These are phyloP conservation scores for Aspergillus japonicus DNA, from an alignment of 2,329 filamentous ascomycete genomes.

Conservation along the genomic window DNA sequence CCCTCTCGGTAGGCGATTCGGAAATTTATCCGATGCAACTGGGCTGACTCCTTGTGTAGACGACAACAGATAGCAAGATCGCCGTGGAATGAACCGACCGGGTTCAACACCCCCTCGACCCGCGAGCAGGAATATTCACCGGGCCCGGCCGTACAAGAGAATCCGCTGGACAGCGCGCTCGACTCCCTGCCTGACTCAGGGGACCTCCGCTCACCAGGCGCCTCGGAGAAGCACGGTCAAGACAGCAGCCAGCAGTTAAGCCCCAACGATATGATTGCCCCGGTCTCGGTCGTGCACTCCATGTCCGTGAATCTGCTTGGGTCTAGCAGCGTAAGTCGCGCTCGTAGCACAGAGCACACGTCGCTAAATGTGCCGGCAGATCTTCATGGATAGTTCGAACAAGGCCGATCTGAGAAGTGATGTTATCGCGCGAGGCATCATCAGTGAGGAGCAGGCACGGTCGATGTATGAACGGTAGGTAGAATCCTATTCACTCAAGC, in stretches of 20 bases:
- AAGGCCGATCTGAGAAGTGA: constrained; percentile 31
- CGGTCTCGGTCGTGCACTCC: constrained; percentile 35
- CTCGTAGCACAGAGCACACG: neutral
- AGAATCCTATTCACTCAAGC: neutral
- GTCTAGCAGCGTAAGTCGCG: constrained; percentile 26
- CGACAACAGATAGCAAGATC: neutral
- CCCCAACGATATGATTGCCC: constrained; percentile 39
- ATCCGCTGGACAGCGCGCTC: constrained; percentile 22
- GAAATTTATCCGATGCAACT: neutral
- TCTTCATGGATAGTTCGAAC: constrained; percentile 32
- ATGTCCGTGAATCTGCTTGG: constrained; percentile 38
- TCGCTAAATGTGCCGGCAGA: constrained; percentile 15
- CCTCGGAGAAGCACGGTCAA: constrained; percentile 25
- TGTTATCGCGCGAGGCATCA: constrained; percentile 32
- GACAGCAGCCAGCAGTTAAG: constrained; percentile 36
- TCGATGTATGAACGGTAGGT: constrained; percentile 36
- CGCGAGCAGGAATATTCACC: constrained; percentile 30
- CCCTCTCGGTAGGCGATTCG: neutral
- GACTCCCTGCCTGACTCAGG: constrained; percentile 23
- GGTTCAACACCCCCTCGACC: constrained; percentile 25
- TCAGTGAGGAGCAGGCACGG: constrained; percentile 34
- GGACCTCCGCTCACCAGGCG: constrained; percentile 24
- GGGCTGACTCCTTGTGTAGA: neutral
- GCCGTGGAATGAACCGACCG: constrained; percentile 8
- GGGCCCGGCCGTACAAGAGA: constrained; percentile 17